Conservation (phyloP, 1,139 yeast genomes). For the Taphrina communis region DNA sequence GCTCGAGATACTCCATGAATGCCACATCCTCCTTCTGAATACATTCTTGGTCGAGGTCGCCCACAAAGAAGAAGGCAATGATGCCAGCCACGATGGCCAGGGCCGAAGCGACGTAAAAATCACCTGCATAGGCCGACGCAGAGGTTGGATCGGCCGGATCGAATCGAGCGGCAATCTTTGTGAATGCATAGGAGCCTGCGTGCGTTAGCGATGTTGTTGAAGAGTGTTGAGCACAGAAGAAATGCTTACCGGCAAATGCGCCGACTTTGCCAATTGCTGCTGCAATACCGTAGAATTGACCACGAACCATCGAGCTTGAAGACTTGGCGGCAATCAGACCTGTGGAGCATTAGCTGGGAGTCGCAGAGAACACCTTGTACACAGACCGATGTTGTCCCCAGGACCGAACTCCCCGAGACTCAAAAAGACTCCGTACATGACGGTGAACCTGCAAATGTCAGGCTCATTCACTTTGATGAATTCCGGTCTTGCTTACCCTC, state of each 20-base stretch:
- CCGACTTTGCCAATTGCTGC: slow-evolving; percentile 92
- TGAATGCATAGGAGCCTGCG: slow-evolving; percentile 71
- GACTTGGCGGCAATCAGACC: slow-evolving; percentile 78
- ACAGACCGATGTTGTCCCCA: slow-evolving; percentile 76
- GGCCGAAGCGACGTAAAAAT: slow-evolving; percentile 81
- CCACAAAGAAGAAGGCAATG: slow-evolving; percentile 73
- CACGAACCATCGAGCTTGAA: slow-evolving; percentile 84
- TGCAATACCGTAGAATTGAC: slow-evolving; percentile 87
- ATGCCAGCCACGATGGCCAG: slow-evolving; percentile 74
- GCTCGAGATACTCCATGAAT: slow-evolving; percentile 66
- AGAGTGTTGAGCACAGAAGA: background rate
- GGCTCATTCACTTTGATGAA: too few relatives aligned
- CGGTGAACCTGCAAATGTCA: slow-evolving; percentile 58
- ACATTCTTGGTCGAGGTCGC: slow-evolving; percentile 82
- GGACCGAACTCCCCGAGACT: slow-evolving; percentile 93
- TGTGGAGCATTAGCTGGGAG: background rate
- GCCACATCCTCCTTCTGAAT: slow-evolving; percentile 75
- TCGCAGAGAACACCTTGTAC: slow-evolving; percentile 50
- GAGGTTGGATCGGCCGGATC: slow-evolving; percentile 51
- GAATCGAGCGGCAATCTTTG: slow-evolving; percentile 62
- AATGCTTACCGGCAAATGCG: slow-evolving; percentile 72
- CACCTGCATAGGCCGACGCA: slow-evolving; percentile 67
- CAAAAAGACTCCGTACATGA: slow-evolving; percentile 83
- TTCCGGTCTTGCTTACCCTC: too few relatives aligned
- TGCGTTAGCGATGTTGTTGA: background rate